These are phyloP conservation scores for Aureobasidium vineae DNA, from an alignment of 2,329 filamentous ascomycete genomes.

Conservation along the genomic window DNA sequence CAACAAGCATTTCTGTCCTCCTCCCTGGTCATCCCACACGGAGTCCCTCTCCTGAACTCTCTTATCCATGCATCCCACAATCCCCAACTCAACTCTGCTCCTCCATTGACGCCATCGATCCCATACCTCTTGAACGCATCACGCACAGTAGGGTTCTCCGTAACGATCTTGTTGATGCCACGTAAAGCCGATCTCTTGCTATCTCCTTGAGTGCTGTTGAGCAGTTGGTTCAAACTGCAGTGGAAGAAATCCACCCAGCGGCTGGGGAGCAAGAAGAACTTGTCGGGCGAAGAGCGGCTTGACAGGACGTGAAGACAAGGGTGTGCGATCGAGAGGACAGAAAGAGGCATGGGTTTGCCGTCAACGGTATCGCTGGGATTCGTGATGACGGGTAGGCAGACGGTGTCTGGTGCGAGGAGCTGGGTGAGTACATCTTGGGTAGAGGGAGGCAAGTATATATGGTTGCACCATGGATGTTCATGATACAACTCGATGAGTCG, in stretches of 20 bases:
- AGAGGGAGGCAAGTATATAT: slow-evolving; percentile 13
- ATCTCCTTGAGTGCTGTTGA: background rate
- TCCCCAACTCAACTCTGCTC: background rate
- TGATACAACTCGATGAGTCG: slow-evolving; percentile 7
- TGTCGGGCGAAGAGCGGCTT: background rate
- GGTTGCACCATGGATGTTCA: slow-evolving; percentile 13
- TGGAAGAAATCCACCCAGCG: background rate
- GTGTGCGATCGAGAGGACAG: background rate
- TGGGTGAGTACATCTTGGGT: background rate
- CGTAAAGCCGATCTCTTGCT: slow-evolving; percentile 1
- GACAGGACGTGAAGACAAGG: slow-evolving; percentile 4
- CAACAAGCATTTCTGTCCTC: slow-evolving; percentile 8
- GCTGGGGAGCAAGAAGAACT: background rate
- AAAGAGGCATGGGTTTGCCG: background rate
- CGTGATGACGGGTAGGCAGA: slow-evolving; percentile 9
- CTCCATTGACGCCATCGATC: background rate
- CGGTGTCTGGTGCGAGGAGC: background rate
- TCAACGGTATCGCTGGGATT: background rate
- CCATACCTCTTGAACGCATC: background rate
- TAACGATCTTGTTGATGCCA: background rate
- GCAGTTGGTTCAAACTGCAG: background rate
- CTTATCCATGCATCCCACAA: background rate
- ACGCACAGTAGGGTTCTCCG: background rate
- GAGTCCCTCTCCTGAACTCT: background rate
- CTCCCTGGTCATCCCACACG: background rate